Evolutionary conservation across 2,329 filamentous ascomycete genomes (phyloP), one percentile per base, ranked within the genome.

Genomic region (Sarocladiaceae sp.): DNA sequence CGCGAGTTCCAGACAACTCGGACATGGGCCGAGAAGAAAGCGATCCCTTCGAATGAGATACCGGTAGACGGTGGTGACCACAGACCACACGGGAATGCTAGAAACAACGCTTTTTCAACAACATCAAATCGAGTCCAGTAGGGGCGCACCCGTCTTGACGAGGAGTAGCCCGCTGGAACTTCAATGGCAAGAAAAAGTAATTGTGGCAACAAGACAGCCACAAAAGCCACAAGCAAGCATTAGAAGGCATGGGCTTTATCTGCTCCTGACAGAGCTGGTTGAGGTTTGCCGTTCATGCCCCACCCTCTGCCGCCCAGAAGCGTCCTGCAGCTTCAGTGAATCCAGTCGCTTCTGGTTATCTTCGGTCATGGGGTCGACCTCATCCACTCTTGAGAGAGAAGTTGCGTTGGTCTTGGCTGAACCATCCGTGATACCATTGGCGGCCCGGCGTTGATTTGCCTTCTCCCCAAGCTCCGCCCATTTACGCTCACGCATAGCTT

Each of bases 251-350:
- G 34, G 5, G 21, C 32, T 24, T 66, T 67, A 72, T 63, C 72
- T 68, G 55, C 70, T 75, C 55, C 68, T 67, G 33, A 67, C 59
- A 43, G 74, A 79, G 49, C 76, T 70, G 57, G 73, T 71, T 51
- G 78, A 81, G 55, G 67, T 73, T 61, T 82, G 76, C 53, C 78
- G 74, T 59, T 83, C 80, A 54, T 80, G 77, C 46, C 68, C 58
- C 39, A 60, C 61, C 21, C 73, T 69, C 50, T 73, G 74, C 54
- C 78, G 74, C 53, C 87, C 83, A 26, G 56, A 51, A 55, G 76
- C 86, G 64, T 97, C 91, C 62, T 95, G 86, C 58, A 97, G 73
- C 63, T 93, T 89, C 55, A 97, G 73, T 43, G 88, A 90, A 65
- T 96, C 88, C 53, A 97, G 75, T 54, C 88, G 79, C 68, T 90